Conservation (phyloP, 192 early-diverging fungal genomes). For the Entophlyctis luteolus region DNA sequence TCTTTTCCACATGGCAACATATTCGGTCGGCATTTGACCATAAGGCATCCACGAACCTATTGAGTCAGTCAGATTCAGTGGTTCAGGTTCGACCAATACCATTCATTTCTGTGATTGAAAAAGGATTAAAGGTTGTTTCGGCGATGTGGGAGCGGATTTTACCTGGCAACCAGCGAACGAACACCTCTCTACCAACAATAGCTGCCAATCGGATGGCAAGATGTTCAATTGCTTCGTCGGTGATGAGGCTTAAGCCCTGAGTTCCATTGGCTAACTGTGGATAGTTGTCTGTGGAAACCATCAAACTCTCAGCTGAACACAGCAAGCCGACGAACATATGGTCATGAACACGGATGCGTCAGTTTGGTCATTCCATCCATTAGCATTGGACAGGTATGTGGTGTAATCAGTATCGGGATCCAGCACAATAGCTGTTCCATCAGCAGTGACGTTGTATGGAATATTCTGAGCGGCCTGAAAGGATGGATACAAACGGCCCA, state of each 20-base stretch:
- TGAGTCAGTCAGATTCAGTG: too few relatives aligned
- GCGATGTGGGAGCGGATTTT: too few relatives aligned
- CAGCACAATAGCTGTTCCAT: neutral
- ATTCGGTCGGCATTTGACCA: neutral
- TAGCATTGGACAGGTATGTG: neutral
- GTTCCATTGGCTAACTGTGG: neutral
- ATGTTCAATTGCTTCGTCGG: slow-evolving; percentile 3
- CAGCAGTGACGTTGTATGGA: neutral
- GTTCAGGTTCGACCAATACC: too few relatives aligned
- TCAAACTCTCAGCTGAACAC: neutral
- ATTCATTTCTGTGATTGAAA: slow-evolving; percentile 24
- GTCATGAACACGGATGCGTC: slow-evolving; percentile 13
- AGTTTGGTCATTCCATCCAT: neutral
- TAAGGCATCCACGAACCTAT: slow-evolving; percentile 26
- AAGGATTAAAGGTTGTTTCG: neutral
- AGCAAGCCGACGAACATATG: neutral
- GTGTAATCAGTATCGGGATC: neutral
- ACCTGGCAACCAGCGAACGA: slow-evolving; percentile 5
- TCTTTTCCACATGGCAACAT: slow-evolving; percentile 8
- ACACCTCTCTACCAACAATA: neutral
- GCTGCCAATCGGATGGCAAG: neutral
- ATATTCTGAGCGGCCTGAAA: slow-evolving; percentile 8
- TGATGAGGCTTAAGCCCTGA: neutral
- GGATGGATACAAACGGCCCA: neutral
- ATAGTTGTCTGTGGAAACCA: neutral